Conservation (phyloP, 352 stramenopile genomes). For the Saprolegnia diclina region DNA sequence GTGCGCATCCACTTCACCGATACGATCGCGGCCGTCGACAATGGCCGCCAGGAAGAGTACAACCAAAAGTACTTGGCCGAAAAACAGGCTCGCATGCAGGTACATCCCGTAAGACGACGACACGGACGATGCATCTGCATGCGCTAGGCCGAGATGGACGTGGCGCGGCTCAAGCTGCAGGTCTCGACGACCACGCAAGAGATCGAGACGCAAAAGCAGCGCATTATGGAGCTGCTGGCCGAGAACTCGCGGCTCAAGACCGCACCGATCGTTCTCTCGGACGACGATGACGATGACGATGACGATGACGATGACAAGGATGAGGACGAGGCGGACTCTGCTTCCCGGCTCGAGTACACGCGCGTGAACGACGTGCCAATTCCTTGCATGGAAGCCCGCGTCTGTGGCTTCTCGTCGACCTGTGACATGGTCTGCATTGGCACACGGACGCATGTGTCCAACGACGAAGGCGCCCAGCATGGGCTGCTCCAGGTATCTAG, state of each 20-base stretch:
- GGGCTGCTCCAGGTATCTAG: slow-evolving; percentile 1
- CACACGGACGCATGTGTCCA: not conserved
- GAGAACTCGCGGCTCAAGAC: slow-evolving; percentile 21
- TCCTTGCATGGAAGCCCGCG: slow-evolving; percentile 7
- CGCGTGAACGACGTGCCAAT: slow-evolving; percentile 3
- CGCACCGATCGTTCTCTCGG: not conserved
- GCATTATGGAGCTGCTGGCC: slow-evolving; percentile 20
- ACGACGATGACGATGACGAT: not conserved
- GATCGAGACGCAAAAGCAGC: slow-evolving; percentile 14
- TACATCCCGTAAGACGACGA: slow-evolving; percentile 1
- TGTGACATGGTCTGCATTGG: slow-evolving; percentile 13
- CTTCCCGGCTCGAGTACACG: not conserved
- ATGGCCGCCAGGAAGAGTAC: slow-evolving; percentile 52
- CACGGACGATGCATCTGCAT: too few species aligned
- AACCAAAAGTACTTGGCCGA: slow-evolving; percentile 54
- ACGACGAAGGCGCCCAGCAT: not conserved
- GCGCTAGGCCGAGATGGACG: slow-evolving; percentile 38
- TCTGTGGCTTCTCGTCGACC: slow-evolving; percentile 6
- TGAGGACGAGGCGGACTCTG: not conserved
- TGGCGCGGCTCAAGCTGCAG: slow-evolving; percentile 39
- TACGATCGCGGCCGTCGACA: slow-evolving; percentile 71
- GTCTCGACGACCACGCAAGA: slow-evolving; percentile 28
- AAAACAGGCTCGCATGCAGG: slow-evolving; percentile 38
- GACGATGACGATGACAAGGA: not conserved
- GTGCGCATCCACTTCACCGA: slow-evolving; percentile 60